Evolutionary conservation across 768 basidiomycete species (phyloP), one percentile per base, ranked within the genome.

Genomic region (Megacollybia marginata): DNA sequence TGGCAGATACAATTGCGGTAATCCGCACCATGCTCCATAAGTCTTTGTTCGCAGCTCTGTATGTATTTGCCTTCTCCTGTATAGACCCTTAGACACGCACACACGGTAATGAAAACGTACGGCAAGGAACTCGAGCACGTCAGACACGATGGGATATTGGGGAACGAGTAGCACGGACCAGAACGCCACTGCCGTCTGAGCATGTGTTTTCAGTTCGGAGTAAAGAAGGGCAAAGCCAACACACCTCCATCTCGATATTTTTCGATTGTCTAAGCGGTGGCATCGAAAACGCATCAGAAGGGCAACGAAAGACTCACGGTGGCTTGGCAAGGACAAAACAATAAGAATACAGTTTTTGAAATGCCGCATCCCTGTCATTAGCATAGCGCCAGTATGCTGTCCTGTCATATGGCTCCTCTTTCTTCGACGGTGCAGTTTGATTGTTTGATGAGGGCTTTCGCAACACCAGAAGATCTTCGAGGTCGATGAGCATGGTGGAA

Each of bases 21-120:
- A 33, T 32, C 67, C 73, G 12, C 52, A 86, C 88, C 89, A 92
- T 92, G 50, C 65, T 77, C 90, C 90, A 93, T 9, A 91, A 66
- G 65, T 93, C 90, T 59, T 88, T 88, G 64, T 89, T 92, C 12
- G 82, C 79, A 0, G 83, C 85, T 59, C 83, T 90, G 66, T 88
- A 89, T 4, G 69, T 73, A 7, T 74, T 77, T 52, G 65, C 71
- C 46, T 78, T 71, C 54, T 76, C 70, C 69, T 75, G 33, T 45
- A 33, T 28, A 48, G 38, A 15, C n/a, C n/a, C 67, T 72, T 49
- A 48, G 49, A 46, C 49, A 34, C 42, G 34, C 44, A 44, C 18
- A 13, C 44, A 34, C 28, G n/a, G 13, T 18, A 31, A 31, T 31
- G 28, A 5, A 33, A 32, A 48, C 40, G 8, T 53, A 88, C 90